Evolutionary conservation across 495 filamentous ascomycete genomes (phyloP).

Genomic region (Xeromyces bisporus): DNA sequence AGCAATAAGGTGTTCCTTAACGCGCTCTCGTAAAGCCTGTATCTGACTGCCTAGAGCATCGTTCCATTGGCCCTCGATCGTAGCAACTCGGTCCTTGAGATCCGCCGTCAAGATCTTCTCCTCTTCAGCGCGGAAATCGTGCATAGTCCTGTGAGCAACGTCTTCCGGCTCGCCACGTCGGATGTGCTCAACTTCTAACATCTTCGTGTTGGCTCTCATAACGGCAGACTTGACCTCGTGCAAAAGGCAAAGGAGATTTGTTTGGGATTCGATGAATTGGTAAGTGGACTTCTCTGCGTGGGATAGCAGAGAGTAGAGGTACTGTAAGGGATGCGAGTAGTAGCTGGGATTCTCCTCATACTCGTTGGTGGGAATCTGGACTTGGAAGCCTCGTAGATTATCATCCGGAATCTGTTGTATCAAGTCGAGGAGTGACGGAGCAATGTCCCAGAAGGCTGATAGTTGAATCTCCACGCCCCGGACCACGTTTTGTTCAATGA

Average conservation of each 20-base stretch:
- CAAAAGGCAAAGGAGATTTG: slow-evolving; percentile 77
- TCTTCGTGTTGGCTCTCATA: slow-evolving; percentile 37
- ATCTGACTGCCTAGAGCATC: slow-evolving; percentile 48
- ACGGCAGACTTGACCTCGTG: slow-evolving; percentile 82
- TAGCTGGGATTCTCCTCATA: slow-evolving; percentile 76
- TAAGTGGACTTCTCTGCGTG: slow-evolving; percentile 85
- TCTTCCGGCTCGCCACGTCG: slow-evolving; percentile 37
- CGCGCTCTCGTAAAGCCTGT: slow-evolving; percentile 35
- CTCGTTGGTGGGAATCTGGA: slow-evolving; percentile 57
- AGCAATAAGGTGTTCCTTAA: slow-evolving; percentile 45
- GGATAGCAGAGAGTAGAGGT: slow-evolving; percentile 63
- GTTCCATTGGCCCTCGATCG: slow-evolving; percentile 77
- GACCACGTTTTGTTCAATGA: slow-evolving; percentile 71
- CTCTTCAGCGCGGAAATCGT: slow-evolving; percentile 44
- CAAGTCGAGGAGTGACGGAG: slow-evolving; percentile 57
- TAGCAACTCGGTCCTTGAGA: slow-evolving; percentile 74
- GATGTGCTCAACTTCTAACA: slow-evolving; percentile 40
- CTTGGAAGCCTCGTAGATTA: slow-evolving; percentile 37
- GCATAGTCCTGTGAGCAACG: slow-evolving; percentile 35
- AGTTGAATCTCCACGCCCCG: slow-evolving; percentile 84
- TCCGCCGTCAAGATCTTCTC: slow-evolving; percentile 61
- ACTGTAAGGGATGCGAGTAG: slow-evolving; percentile 62
- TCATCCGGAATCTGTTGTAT: slow-evolving; percentile 56
- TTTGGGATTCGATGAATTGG: slow-evolving; percentile 92
- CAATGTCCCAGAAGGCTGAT: slow-evolving; percentile 94